A percentile compares a stretch with the other conserved stretches of the same genome.
Evolutionary conservation across 2,329 filamentous ascomycete species (phyloP).

Genomic region (Claviceps pusilla): DNA sequence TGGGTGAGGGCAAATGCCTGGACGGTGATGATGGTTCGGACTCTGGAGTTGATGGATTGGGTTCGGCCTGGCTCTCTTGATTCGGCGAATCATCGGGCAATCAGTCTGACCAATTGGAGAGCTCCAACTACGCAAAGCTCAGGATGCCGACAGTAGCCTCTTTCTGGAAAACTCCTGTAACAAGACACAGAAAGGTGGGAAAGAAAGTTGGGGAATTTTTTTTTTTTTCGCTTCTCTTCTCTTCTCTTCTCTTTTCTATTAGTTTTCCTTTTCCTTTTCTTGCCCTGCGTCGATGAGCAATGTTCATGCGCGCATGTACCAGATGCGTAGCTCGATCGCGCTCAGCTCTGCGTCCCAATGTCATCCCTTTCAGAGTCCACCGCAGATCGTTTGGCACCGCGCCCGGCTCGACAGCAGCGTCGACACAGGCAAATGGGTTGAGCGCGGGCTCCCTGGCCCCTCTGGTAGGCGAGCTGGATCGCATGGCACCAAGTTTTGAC

Average conservation of each 20-base stretch:
- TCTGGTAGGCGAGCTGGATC: slow-evolving; percentile 62
- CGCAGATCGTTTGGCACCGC: slow-evolving; percentile 26
- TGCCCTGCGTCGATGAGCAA: background rate
- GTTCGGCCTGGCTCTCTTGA: background rate
- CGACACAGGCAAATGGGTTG: slow-evolving; percentile 12
- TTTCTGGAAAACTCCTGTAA: background rate
- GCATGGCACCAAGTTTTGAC: slow-evolving; percentile 79
- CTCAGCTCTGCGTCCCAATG: slow-evolving; percentile 4
- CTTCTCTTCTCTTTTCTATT: too few species aligned
- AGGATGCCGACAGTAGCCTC: background rate
- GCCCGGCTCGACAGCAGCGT: slow-evolving; percentile 17
- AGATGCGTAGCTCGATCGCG: slow-evolving; percentile 16
- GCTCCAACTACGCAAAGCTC: background rate
- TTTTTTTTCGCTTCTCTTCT: too few species aligned
- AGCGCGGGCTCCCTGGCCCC: slow-evolving; percentile 30
- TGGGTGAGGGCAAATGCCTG: slow-evolving; percentile 3
- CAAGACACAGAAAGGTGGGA: background rate
- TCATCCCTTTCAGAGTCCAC: slow-evolving; percentile 17
- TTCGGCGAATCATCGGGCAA: slow-evolving; percentile 20
- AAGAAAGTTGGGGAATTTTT: background rate
- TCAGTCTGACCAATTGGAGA: slow-evolving; percentile 1
- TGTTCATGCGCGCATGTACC: slow-evolving; percentile 22
- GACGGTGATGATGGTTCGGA: slow-evolving; percentile 5
- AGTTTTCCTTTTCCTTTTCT: too few species aligned
- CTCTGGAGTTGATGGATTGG: background rate